Evolutionary conservation across 2,329 filamentous ascomycete genomes (phyloP), one percentile per base, ranked within the genome.

Genomic region (Mollisia scopiformis): DNA sequence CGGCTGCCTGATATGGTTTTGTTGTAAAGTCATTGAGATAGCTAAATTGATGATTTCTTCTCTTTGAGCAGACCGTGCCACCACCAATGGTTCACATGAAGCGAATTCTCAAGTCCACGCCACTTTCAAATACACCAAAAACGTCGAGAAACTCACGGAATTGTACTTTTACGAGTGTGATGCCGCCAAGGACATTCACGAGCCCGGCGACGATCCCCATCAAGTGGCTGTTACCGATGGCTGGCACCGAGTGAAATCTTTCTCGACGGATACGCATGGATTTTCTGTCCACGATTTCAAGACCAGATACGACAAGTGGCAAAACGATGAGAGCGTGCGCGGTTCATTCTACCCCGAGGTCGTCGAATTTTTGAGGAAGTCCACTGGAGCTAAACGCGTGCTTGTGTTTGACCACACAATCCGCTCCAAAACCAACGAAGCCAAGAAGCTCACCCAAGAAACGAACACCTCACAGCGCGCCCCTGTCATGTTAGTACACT

Each of bases 121-220:
- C 10, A 62, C 33, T 11, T 65, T 65, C 47, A 65, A 65, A 14
- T 65, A 65, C 33, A 64, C 62, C 13, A 65, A 65, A 51, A 55
- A 60, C 10, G 62, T 62, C 28, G 56, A 64, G 28, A 46, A 53
- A 53, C 56, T 61, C 28, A 65, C 59, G 10, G 62, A 65, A 23
- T 41, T 62, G 8, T 62, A 65, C 52, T 65, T 65, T 28, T 65
- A 65, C 43, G 60, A 65, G 14, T 28, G 33, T 14, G 59, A 65
- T 14, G 41, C 25, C 4, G 57, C 57, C 1, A 59, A 60, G 21
- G 58, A 51, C 35, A 57, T 58, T 19, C 59, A 65, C 33, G 59
- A 62, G 53, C 62, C 62, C 2, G 62, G 62, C 2, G 62, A 65
- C n/a, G 57, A 55, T 56, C 59, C 62, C 27, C 55, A 53, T 19